Conservation (phyloP, 345 rosid genomes). For the Sonneratia caseolaris region DNA sequence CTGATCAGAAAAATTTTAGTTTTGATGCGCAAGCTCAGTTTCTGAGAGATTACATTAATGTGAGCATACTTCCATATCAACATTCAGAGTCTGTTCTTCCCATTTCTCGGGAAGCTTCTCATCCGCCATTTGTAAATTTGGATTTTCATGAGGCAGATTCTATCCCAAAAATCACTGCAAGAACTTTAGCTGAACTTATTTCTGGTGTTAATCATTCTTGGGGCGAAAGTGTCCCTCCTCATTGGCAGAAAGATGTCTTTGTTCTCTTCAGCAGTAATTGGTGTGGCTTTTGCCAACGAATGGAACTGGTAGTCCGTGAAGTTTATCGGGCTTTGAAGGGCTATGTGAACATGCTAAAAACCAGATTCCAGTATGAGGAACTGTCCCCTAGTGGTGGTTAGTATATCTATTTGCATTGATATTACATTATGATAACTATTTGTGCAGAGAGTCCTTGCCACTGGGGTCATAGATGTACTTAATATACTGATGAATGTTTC, state of each 20-base stretch:
- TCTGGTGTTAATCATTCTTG: constrained; percentile 43
- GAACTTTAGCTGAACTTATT: constrained; percentile 45
- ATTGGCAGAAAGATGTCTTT: constrained; percentile 63
- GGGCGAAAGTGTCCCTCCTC: constrained; percentile 22
- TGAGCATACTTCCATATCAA: constrained; percentile 56
- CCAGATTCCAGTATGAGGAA: constrained; percentile 29
- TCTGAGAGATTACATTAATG: constrained; percentile 50
- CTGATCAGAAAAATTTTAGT: constrained; percentile 28
- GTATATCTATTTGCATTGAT: constrained; percentile 8
- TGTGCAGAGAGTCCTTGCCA: neutral
- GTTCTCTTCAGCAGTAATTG: constrained; percentile 76
- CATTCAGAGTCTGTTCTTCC: constrained; percentile 38
- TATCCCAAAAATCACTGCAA: constrained; percentile 57
- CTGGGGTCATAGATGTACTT: constrained; percentile 1
- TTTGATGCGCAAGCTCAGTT: constrained; percentile 36
- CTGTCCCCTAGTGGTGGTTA: constrained; percentile 30
- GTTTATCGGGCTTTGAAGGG: constrained; percentile 57
- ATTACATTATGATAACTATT: neutral
- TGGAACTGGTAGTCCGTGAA: constrained; percentile 83
- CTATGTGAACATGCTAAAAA: constrained; percentile 29
- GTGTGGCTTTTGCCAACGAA: constrained; percentile 97
- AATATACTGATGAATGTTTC: neutral
- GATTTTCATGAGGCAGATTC: constrained; percentile 75
- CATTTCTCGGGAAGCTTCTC: constrained; percentile 34
- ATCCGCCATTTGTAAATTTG: constrained; percentile 70